Base-by-base conservation (phyloP, 768 basidiomycete species). In the Termitomyces titanicus region DNA sequence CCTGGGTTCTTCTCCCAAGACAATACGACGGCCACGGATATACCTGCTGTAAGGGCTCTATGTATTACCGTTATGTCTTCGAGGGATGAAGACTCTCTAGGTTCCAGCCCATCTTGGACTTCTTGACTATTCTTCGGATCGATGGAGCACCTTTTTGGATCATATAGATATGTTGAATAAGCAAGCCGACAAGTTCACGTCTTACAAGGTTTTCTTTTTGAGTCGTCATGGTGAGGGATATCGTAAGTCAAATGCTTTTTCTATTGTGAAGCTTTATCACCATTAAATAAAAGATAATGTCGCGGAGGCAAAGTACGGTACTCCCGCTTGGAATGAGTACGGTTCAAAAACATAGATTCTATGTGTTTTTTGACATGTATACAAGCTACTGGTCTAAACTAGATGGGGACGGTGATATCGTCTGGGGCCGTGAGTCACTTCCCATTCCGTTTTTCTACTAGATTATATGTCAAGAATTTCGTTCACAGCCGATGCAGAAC, bases 141-240 rank as follows among this genome's bases (percentile, higher is more conserved):
- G 82, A 27, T 89, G 88, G 86, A 51, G 57, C 6, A 74, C 59
- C 7, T 75, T 88, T 54, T 62, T 67, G 22, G 47, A 59, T 0
- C 61, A 71, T 9, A 67, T 91, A n/a, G 53, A 66, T 5, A 55
- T 66, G n/a, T 65, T 90, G 53, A 85, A 87, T 54, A 56, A 62
- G 1, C 58, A 61, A 3, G 75, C 80, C 1, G 66, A 68, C 1
- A 47, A 62, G 0, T 71, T 68, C 2, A 73, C 72, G 22, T 68
- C 68, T 11, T 85, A 84, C 70, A 92, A 90, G 61, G 72, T 88
- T 12, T 71, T 91, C 52, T 80, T 86, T 54, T 67, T 90, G 2
- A 80, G 79, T 2, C 74, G 89, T 59, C 89, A 92, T 57, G 89
- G 89, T 1, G 73, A 91, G 67, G 89, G 88, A 52, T 81, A 77